These are phyloP conservation scores for Crithidia sp. DNA, from an alignment of 208 protist genomes.

Conservation along the genomic window DNA sequence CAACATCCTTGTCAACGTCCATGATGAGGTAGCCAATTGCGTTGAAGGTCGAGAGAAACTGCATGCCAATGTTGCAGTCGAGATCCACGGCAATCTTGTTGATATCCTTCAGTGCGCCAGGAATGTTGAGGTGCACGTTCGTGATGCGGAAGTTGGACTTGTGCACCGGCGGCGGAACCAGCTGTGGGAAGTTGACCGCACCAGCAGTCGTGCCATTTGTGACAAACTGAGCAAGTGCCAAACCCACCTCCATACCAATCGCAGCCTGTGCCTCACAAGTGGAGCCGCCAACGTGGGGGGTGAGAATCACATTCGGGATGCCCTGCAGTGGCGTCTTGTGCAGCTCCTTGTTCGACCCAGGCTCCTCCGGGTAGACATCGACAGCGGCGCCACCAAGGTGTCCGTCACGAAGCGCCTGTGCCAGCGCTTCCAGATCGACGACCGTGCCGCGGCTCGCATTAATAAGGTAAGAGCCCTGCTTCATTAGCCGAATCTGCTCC, in stretches of 20 bases:
- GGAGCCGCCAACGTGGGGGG: slow-evolving; percentile 94
- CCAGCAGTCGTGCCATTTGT: slow-evolving; percentile 80
- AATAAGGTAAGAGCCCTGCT: slow-evolving; percentile 80
- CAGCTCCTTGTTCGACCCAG: slow-evolving; percentile 50
- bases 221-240: slow-evolving; percentile 85
- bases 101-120: slow-evolving; percentile 91
- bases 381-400: slow-evolving; percentile 89
- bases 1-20: slow-evolving; percentile 70
- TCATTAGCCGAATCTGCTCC: slow-evolving; percentile 76
- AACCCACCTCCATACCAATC: slow-evolving; percentile 92
- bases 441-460: slow-evolving; percentile 87
- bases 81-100: slow-evolving; percentile 88
- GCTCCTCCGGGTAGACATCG: slow-evolving; percentile 94
- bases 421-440: slow-evolving; percentile 86
- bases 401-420: slow-evolving; percentile 64
- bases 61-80: slow-evolving; percentile 81
- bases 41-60: slow-evolving; percentile 75
- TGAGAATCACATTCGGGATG: slow-evolving; percentile 94
- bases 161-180: slow-evolving; percentile 59
- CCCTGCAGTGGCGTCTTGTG: slow-evolving; percentile 74
- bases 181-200: slow-evolving; percentile 93
- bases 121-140: slow-evolving; percentile 92
- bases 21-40: slow-evolving; percentile 85
- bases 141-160: slow-evolving; percentile 74
- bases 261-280: slow-evolving; percentile 92